Evolutionary conservation across 345 rosid species (phyloP).

Genomic region (Salix koriyanagi): DNA sequence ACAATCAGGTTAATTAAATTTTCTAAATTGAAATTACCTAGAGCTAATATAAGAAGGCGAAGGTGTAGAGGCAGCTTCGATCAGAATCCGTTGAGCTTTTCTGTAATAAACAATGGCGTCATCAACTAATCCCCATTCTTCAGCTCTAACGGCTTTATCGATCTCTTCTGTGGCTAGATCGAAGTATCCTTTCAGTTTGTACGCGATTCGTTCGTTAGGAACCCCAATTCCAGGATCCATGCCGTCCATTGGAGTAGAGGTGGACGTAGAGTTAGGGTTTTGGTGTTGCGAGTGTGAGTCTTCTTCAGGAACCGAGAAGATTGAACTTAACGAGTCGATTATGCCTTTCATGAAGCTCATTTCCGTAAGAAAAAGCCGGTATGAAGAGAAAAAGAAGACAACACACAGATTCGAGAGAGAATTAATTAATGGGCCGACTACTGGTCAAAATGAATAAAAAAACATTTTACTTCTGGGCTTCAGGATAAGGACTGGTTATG

Average conservation of each 20-base stretch:
- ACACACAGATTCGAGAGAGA: neutral
- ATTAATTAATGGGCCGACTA: neutral
- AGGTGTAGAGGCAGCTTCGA: slow-evolving; percentile 62
- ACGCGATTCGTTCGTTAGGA: slow-evolving; percentile 74
- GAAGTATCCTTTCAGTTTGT: slow-evolving; percentile 82
- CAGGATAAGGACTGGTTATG: too few species aligned
- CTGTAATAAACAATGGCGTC: slow-evolving; percentile 73
- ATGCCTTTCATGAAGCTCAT: slow-evolving; percentile 66
- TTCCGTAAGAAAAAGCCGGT: slow-evolving; percentile 4
- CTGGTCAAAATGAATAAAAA: too few species aligned
- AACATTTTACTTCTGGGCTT: too few species aligned
- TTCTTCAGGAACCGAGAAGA: slow-evolving; percentile 32
- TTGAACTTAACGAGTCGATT: slow-evolving; percentile 59
- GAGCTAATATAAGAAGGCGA: slow-evolving; percentile 67
- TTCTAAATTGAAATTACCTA: slow-evolving; percentile 30
- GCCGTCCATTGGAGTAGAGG: slow-evolving; percentile 39
- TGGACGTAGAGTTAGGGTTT: slow-evolving; percentile 25
- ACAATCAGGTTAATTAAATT: neutral
- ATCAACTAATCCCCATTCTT: slow-evolving; percentile 83
- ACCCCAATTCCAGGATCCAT: slow-evolving; percentile 33
- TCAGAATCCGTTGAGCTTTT: slow-evolving; percentile 68
- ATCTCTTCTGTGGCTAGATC: slow-evolving; percentile 86
- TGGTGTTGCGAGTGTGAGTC: slow-evolving; percentile 20
- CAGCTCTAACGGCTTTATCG: slow-evolving; percentile 76
- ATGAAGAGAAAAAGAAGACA: neutral